phyloP scores from a whole-genome alignment of 192 early-diverging fungal genomes.

The Gonapodya sp. region DNA sequence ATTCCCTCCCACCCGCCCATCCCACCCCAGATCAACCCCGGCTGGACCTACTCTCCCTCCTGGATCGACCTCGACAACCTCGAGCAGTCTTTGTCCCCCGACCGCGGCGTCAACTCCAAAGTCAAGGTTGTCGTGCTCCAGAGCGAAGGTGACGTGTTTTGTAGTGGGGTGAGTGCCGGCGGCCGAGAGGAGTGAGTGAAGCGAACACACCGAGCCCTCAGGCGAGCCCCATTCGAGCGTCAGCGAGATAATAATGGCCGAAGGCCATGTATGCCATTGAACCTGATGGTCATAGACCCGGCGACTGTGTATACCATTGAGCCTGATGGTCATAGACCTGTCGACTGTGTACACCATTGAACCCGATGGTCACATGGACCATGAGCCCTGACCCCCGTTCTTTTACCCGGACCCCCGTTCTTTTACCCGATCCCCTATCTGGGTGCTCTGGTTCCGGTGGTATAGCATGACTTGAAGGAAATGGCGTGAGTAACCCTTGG shows the following conservation, averaged over 20 bases:
- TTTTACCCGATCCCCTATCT: background rate
- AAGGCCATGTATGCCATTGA: too few relatives aligned
- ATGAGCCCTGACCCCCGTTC: too few relatives aligned
- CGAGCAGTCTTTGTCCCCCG: background rate
- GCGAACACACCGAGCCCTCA: too few relatives aligned
- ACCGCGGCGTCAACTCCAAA: conserved; percentile 2
- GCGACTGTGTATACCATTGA: too few relatives aligned
- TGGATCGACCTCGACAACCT: conserved; percentile 4
- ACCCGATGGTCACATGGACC: too few relatives aligned
- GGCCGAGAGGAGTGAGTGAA: background rate
- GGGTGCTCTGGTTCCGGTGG: too few relatives aligned
- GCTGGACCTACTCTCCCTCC: background rate
- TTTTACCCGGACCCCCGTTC: background rate
- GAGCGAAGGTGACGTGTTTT: background rate
- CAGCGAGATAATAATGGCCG: too few relatives aligned
- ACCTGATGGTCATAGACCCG: too few relatives aligned
- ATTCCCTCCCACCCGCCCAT: too few relatives aligned
- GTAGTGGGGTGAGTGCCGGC: background rate
- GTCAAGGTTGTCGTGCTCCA: background rate
- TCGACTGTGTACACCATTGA: too few relatives aligned
- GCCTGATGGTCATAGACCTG: too few relatives aligned
- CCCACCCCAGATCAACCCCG: background rate
- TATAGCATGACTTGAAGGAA: background rate
- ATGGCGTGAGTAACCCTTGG: background rate
- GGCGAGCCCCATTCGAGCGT: too few relatives aligned